phyloP scores from a whole-genome alignment of 2,329 filamentous ascomycete genomes.

The Sordariomycetes sp. region DNA sequence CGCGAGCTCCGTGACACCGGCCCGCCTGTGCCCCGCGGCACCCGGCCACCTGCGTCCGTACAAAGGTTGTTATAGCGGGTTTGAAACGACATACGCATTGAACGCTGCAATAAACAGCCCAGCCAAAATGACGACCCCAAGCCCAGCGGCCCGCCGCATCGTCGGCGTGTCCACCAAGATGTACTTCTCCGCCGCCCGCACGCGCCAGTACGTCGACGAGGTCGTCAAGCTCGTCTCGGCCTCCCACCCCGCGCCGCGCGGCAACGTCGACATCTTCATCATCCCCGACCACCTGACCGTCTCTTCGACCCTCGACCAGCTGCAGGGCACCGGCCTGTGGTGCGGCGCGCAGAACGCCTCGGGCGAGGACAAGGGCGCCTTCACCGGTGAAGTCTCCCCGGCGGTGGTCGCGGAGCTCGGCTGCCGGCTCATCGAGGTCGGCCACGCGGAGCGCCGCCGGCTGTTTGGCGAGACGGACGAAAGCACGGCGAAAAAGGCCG shows the following conservation, averaged over 20 bases:
- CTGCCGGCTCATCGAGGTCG: slow-evolving; percentile 64
- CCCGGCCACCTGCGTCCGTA: too few relatives aligned
- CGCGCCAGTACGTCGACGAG: slow-evolving; percentile 41
- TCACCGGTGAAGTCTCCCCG: slow-evolving; percentile 69
- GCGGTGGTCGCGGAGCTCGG: slow-evolving; percentile 56
- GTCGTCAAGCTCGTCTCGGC: slow-evolving; percentile 35
- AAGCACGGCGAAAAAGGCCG: slow-evolving; percentile 56
- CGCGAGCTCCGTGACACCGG: neutral
- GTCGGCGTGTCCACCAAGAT: slow-evolving; percentile 69
- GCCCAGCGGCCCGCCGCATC: slow-evolving; percentile 42
- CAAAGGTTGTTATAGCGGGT: too few relatives aligned
- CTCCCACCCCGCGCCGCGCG: slow-evolving; percentile 25
- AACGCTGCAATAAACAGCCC: too few relatives aligned
- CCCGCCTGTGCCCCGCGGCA: neutral
- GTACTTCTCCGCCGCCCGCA: slow-evolving; percentile 63
- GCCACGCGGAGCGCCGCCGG: slow-evolving; percentile 67
- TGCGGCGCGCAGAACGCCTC: slow-evolving; percentile 68
- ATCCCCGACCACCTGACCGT: slow-evolving; percentile 70
- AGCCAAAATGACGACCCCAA: slow-evolving; percentile 13
- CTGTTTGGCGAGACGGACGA: slow-evolving; percentile 68
- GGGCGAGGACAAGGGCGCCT: slow-evolving; percentile 60
- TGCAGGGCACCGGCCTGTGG: slow-evolving; percentile 37
- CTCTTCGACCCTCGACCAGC: slow-evolving; percentile 33
- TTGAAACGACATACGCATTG: too few relatives aligned
- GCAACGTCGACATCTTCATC: slow-evolving; percentile 60